Percentiles rank a stretch among this genome's conserved stretches.
phyloP scores from a whole-genome alignment of 2,329 filamentous ascomycete genomes.

The Metarhizium rileyi region DNA sequence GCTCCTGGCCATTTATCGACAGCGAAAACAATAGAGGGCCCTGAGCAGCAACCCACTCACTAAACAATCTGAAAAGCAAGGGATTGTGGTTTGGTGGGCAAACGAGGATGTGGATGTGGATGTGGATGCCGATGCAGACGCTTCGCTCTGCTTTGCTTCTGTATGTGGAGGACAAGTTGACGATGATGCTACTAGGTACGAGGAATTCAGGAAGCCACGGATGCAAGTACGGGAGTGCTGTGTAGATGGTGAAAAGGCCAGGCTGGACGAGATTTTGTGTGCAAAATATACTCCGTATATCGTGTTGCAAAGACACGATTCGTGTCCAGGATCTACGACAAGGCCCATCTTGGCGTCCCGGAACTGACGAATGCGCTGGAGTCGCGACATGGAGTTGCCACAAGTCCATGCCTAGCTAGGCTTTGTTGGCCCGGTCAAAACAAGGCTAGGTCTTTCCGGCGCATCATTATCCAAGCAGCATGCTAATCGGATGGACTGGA shows the following conservation, averaged over 20 bases:
- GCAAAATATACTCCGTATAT: too few relatives aligned
- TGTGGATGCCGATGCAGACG: not conserved
- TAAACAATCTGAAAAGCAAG: not conserved
- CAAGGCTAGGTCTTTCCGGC: too few relatives aligned
- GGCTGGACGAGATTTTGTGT: not conserved
- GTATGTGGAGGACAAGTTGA: too few relatives aligned
- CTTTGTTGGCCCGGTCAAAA: too few relatives aligned
- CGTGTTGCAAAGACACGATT: conserved; percentile 4
- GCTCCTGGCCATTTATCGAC: not conserved
- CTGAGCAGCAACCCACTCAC: not conserved
- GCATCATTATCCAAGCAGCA: not conserved
- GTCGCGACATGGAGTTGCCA: too few relatives aligned
- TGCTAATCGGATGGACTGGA: too few relatives aligned
- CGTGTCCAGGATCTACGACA: not conserved
- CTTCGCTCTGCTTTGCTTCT: too few relatives aligned
- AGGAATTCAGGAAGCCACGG: too few relatives aligned
- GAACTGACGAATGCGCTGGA: too few relatives aligned
- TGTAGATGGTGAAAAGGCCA: too few relatives aligned
- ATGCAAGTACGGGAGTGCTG: too few relatives aligned
- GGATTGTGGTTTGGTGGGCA: not conserved
- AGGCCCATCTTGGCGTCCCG: not conserved
- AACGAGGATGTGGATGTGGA: not conserved
- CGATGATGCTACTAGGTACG: too few relatives aligned
- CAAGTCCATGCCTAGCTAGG: not conserved
- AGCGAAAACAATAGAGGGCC: not conserved